These are phyloP conservation scores for Elsinoe ampelina DNA, from an alignment of 2,329 filamentous ascomycete genomes.

Conservation along the genomic window DNA sequence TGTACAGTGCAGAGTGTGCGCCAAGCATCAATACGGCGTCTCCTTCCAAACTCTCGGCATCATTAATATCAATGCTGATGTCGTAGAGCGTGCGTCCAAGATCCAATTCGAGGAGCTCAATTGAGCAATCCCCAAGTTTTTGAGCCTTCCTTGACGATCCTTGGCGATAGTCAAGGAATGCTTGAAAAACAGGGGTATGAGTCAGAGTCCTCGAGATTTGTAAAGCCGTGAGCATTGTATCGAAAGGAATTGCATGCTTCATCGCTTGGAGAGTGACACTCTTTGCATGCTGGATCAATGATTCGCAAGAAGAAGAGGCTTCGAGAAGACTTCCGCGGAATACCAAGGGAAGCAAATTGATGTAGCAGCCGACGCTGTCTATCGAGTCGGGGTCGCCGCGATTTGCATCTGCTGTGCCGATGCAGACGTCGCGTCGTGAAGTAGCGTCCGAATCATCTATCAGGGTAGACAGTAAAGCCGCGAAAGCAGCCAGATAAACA, in stretches of 20 bases:
- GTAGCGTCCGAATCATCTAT: constrained; percentile 16
- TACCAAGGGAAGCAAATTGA: constrained; percentile 34
- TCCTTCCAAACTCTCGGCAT: neutral
- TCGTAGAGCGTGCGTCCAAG: neutral
- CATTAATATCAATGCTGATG: neutral
- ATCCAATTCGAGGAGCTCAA: neutral
- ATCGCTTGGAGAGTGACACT: constrained; percentile 20
- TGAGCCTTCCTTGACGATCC: neutral
- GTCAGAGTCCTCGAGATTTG: constrained; percentile 18
- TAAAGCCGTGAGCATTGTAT: constrained; percentile 27
- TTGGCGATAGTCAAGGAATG: constrained; percentile 25
- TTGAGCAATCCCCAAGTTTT: neutral
- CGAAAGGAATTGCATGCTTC: constrained; percentile 26
- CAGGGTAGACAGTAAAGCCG: constrained; percentile 22
- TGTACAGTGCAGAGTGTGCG: neutral
- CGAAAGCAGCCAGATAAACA: constrained; percentile 30
- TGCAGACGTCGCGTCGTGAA: constrained; percentile 27
- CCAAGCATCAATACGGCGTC: neutral
- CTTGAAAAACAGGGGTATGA: constrained; percentile 30
- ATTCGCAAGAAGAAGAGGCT: constrained; percentile 18
- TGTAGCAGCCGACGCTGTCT: constrained; percentile 30
- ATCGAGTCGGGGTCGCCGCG: constrained; percentile 23
- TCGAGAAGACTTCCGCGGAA: constrained; percentile 14
- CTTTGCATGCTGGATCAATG: constrained; percentile 16
- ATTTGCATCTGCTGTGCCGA: constrained; percentile 35